phyloP scores from a whole-genome alignment of 176 grass and related monocot genomes.

The Avena eriantha region DNA sequence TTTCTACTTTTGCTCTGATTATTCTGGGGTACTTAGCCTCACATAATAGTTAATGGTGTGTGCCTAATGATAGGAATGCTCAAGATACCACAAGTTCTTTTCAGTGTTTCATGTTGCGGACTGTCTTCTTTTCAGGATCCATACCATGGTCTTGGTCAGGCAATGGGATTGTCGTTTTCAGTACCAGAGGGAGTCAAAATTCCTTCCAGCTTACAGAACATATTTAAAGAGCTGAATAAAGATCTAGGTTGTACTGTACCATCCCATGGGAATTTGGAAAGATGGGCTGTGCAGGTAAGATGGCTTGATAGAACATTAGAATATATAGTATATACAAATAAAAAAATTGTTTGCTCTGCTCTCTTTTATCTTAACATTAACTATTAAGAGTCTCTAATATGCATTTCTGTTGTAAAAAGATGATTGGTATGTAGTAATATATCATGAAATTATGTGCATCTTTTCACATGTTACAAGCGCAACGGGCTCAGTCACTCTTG shows the following conservation, averaged over 20 bases:
- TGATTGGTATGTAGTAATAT: slow-evolving; percentile 4
- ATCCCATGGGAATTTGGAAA: slow-evolving; percentile 93
- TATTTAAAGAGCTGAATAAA: slow-evolving; percentile 91
- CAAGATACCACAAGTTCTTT: background rate
- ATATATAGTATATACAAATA: background rate
- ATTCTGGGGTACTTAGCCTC: background rate
- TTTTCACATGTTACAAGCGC: slow-evolving; percentile 13
- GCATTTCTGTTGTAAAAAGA: background rate
- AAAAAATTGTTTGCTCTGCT: background rate
- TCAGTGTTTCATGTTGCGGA: background rate
- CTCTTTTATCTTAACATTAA: slow-evolving; percentile 7
- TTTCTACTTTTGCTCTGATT: background rate
- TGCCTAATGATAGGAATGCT: background rate
- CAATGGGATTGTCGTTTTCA: slow-evolving; percentile 96
- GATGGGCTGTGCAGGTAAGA: slow-evolving; percentile 97
- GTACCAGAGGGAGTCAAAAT: slow-evolving; percentile 87
- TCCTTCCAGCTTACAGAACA: slow-evolving; percentile 82
- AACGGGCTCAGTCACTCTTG: background rate
- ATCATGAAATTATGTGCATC: background rate
- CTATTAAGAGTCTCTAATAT: background rate
- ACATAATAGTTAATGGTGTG: background rate
- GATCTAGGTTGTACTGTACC: slow-evolving; percentile 81
- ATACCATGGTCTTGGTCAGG: slow-evolving; percentile 94
- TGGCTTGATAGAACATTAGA: background rate
- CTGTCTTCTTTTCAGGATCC: slow-evolving; percentile 74